Evolutionary conservation across 768 basidiomycete species (phyloP), one percentile per base, ranked within the genome.

Genomic region (Rhizopogon roseolus): DNA sequence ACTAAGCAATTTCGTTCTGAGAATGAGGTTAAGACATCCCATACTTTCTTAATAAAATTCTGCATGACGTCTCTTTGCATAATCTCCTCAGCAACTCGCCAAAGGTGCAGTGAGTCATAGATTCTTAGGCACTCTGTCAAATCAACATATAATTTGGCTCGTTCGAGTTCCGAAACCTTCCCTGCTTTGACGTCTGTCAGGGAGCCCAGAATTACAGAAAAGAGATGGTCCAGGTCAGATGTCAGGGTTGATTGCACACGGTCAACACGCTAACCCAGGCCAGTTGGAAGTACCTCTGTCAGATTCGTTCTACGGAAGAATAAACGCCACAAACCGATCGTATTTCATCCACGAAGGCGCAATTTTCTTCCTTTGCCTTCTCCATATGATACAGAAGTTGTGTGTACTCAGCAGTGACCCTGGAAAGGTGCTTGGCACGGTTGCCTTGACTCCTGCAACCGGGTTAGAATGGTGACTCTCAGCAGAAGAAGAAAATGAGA

Each of bases 21-120:
- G n/a, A 46, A 17, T 40, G 14, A 50, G 43, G 19, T 46, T 11
- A 25, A 32, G 36, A 46, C 22, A 27, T 16, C n/a, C 66, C 66
- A 38, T 50, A 88, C 93, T 76, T 89, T 88, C 62, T 81, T 84
- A 8, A 93, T 77, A 61, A 94, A 95, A 13, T 77, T 78, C 2
- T 82, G 81, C 36, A 93, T 79, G 37, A 97, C 73, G 41, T 87
- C 82, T 49, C 73, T 74, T 52, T 86, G 76, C 49, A 98, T 71
- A 16, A 97, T 84, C 55, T 93, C 90, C 70, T 96, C 95, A 1
- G 94, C 96, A 57, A 90, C 85, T 61, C 82, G 73, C 90, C 91
- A 93, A 7, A 93, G 80, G 11, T 84, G 81, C 48, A 99, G 73
- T 6, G 79, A 68, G 59, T 93, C 89, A 62, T 95, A 95, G 3